These are phyloP conservation scores for Clathrus columnatus DNA, from an alignment of 768 basidiomycete species.

Conservation along the genomic window DNA sequence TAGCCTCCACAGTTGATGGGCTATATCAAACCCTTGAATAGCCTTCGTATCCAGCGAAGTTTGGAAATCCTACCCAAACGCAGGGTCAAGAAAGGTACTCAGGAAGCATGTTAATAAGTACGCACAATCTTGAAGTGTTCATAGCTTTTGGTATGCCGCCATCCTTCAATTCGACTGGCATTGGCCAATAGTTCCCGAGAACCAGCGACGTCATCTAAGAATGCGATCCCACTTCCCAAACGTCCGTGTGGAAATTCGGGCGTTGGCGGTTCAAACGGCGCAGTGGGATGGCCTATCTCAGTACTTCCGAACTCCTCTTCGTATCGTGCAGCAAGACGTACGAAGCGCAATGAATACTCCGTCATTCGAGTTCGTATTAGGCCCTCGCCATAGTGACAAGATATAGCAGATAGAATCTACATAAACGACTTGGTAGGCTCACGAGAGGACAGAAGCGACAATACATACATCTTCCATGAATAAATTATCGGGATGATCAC, in stretches of 20 bases:
- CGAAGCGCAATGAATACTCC: conserved; percentile 82
- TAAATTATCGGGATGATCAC: conserved; percentile 64
- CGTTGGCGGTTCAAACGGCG: conserved; percentile 31
- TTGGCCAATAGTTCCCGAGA: conserved; percentile 67
- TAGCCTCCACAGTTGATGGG: conserved; percentile 79
- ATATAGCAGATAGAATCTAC: conserved; percentile 78
- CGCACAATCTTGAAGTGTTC: conserved; percentile 60
- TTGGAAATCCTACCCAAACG: conserved; percentile 53
- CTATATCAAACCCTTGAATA: conserved; percentile 74
- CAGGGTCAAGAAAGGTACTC: conserved; percentile 3
- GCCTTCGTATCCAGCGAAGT: conserved; percentile 43
- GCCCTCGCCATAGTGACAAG: conserved; percentile 87
- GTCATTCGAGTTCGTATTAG: conserved; percentile 82
- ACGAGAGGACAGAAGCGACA: background rate
- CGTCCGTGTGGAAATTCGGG: conserved; percentile 35
- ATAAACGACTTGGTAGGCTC: background rate
- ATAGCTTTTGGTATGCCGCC: conserved; percentile 80
- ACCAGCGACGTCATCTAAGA: conserved; percentile 60
- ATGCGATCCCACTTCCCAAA: conserved; percentile 77
- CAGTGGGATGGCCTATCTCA: conserved; percentile 61
- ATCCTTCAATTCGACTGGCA: conserved; percentile 84
- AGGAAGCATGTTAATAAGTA: conserved; percentile 3
- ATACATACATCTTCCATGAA: conserved; percentile 90
- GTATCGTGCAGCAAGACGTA: conserved; percentile 81
- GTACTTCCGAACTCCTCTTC: conserved; percentile 82